Base-by-base conservation (phyloP, 495 filamentous ascomycete genomes). In the Aspergillus leporis region DNA sequence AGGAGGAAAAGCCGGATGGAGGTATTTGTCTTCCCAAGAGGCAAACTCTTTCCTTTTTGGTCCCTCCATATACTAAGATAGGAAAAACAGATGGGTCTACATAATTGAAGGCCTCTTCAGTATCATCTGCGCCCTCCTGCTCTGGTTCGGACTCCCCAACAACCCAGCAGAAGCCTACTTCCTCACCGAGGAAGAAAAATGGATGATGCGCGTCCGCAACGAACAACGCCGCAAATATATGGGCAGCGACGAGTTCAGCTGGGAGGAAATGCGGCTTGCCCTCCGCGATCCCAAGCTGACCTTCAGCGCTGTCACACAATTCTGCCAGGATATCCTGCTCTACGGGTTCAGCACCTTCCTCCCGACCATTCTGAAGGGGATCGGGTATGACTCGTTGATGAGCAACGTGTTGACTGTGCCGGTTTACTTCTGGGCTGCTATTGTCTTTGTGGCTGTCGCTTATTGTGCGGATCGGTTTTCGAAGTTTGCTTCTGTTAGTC, bases 331-430 rank as follows among this genome's bases (percentile, higher is more conserved):
- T 55, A 82, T 84, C 6, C 71, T 85, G 22, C 72, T 85, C 7
- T 84, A 85, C 53, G 83, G 84, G 32, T 84, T 85, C 71, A 79
- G 74, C 53, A 85, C 82, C 8, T 87, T 87, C 63, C 57, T 86
- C 22, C 85, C 84, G 1, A 78, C 79, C 1, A 85, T 86, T 46
- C 67, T 87, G 51, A 61, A 73, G 47, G 74, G 73, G 12, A 74
- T 86, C 60, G 82, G 80, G 0, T 83, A 83, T 56, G 60, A 72
- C 50, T 77, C 73, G 13, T 64, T 83, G 19, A 74, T 81, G 60
- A 71, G 73, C 52, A 77, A 81, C 49, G 53, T 78, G 9, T 51
- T 81, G 48, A 81, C 78, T 0, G 73, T 81, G 1, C 78, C 78
- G 1, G 75, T 78, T 25, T 81, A 76, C 43, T 61, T 73, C 28